These are phyloP conservation scores for Penicillium sp. DNA, from an alignment of 2,329 filamentous ascomycete species.

Conservation along the genomic window DNA sequence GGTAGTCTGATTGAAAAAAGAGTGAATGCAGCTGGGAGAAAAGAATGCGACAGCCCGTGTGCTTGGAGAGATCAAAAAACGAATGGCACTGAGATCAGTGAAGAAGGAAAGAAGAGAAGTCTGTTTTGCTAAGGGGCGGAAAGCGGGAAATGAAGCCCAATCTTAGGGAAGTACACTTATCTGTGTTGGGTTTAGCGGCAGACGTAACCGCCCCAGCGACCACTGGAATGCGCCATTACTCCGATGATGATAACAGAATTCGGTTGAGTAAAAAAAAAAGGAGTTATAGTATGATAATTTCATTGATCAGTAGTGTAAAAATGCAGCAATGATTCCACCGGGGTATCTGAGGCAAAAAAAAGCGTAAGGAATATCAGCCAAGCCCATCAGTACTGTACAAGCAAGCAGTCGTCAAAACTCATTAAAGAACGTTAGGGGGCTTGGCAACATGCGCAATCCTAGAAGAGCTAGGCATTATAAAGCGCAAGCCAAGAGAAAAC, in stretches of 20 bases:
- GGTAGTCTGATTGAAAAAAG: constrained; percentile 17
- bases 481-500: not conserved
- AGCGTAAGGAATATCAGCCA: not conserved
- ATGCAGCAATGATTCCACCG: not conserved
- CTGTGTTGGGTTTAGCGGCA: not conserved
- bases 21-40: constrained; percentile 34
- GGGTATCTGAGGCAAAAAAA: not conserved
- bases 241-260: not conserved
- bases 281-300: not conserved
- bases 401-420: not conserved
- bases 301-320: not conserved
- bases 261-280: not conserved
- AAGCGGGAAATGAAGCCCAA: constrained; percentile 1
- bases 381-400: not conserved
- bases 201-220: constrained; percentile 6
- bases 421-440: not conserved
- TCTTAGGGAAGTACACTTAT: not conserved
- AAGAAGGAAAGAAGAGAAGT: constrained; percentile 6
- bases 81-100: constrained; percentile 21
- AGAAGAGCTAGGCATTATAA: not conserved
- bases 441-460: not conserved
- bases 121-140: not conserved
- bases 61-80: constrained; percentile 16
- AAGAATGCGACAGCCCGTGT: constrained; percentile 36
- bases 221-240: not conserved